Base-by-base conservation (phyloP, 176 grass and related monocot genomes). In the Phoenix roebelenii region DNA sequence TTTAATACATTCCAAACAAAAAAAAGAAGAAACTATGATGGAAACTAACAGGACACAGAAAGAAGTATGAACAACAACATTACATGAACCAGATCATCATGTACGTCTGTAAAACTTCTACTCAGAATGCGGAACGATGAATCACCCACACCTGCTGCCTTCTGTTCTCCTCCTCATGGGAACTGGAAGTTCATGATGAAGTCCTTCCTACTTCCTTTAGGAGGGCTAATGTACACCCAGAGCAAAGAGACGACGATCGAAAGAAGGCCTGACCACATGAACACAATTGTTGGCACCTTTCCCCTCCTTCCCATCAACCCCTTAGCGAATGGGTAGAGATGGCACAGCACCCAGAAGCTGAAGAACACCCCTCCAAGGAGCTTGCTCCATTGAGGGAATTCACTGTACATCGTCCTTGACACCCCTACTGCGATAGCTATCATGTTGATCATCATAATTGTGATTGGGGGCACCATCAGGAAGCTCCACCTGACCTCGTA, bases 271-370 rank as follows among this genome's bases (percentile, higher is more conserved):
- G 87, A 92, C 93, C 93, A 97, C 69, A 97, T 78, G 49, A 97
- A 97, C 3, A 97, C 93, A 23, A 97, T 88, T 7, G 87, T 97
- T 0, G 87, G 93, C 70, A 97, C 84, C 7, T 89, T 89, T n/a
- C 93, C 93, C 4, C 87, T 82, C 50, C 87, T 75, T 6, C 93
- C 93, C 25, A 97, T 86, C 58, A 97, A 71, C 0, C 92, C 92
- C 77, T 97, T 91, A 10, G 92, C 92, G n/a, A 97, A 97, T 0
- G 92, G 87, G 58, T 97, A 97, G 61, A 91, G 75, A 77, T 96
- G 92, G 72, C 87, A 96, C 17, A 96, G 75, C 50, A 96, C 92
- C 91, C 92, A 97, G 72, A 88, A 88, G 59, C 92, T 90, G 75
- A 97, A 97, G 92, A 97, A 97, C 5, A 83, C 75, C 14, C 92